phyloP scores from a whole-genome alignment of 768 basidiomycete species.

The Suillus decipiens region DNA sequence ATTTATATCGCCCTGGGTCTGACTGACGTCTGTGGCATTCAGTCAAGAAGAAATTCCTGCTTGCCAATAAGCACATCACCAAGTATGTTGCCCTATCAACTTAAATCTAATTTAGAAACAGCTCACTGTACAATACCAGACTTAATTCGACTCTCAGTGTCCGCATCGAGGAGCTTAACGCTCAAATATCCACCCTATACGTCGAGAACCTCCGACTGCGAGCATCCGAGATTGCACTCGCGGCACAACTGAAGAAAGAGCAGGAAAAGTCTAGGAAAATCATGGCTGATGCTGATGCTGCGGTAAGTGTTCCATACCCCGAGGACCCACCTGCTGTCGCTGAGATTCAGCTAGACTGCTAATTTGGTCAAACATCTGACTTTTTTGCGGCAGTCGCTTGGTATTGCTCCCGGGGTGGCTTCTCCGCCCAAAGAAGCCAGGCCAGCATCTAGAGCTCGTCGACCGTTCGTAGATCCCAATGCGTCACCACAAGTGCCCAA shows the following conservation, averaged over 20 bases:
- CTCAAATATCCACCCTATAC: conserved; percentile 79
- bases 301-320: conserved; percentile 47
- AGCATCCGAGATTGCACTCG: conserved; percentile 76
- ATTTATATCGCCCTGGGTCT: conserved; percentile 14
- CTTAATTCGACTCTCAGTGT: conserved; percentile 85
- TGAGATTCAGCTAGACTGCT: conserved; percentile 42
- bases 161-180: conserved; percentile 81
- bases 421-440: conserved; percentile 42
- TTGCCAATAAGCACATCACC: conserved; percentile 90
- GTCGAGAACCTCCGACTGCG: conserved; percentile 82
- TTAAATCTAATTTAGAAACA: conserved; percentile 8
- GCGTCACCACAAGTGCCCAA: conserved; percentile 53
- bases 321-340: conserved; percentile 4
- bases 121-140: conserved; percentile 37
- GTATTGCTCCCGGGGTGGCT: conserved; percentile 37
- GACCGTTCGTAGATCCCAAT: conserved; percentile 44
- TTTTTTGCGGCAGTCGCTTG: conserved; percentile 63
- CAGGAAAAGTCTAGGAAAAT: conserved; percentile 74
- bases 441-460: conserved; percentile 51
- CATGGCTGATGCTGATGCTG: conserved; percentile 71
- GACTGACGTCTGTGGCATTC: conserved; percentile 35
- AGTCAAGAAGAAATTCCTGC: conserved; percentile 93
- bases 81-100: conserved; percentile 50
- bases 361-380: conserved; percentile 66
- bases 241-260: conserved; percentile 77